A percentile compares a stretch with the other conserved stretches of the same genome.
phyloP scores from a whole-genome alignment of 202 grass and related monocot genomes.

The Thinopyrum obtusiflorum region DNA sequence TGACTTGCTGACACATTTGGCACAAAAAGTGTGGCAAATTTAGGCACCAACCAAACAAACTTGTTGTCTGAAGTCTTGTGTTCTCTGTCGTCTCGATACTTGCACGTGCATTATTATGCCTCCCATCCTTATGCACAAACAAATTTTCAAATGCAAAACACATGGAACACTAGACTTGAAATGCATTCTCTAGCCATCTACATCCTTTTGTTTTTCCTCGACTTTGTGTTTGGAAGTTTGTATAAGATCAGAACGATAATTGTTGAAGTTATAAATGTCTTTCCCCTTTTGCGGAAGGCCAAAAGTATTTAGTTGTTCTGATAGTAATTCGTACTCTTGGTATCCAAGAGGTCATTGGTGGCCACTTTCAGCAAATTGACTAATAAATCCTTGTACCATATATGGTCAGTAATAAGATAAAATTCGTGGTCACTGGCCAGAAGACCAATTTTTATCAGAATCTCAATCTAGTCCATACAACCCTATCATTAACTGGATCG shows the following conservation, averaged over 20 bases:
- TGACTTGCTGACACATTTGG: too few species aligned
- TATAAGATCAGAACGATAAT: neutral
- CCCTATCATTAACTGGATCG: neutral
- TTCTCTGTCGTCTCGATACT: too few species aligned
- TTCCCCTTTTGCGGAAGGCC: neutral
- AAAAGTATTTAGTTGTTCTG: neutral
- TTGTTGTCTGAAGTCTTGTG: too few species aligned
- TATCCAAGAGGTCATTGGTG: neutral
- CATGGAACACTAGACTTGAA: too few species aligned
- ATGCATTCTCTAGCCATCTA: neutral
- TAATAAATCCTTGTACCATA: neutral
- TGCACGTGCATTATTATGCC: too few species aligned
- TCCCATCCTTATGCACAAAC: too few species aligned
- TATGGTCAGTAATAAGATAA: neutral
- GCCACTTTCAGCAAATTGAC: neutral
- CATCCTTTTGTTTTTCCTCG: neutral
- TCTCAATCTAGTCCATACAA: neutral
- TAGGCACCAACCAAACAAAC: too few species aligned
- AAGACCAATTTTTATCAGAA: neutral
- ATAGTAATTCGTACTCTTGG: neutral
- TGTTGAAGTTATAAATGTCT: neutral
- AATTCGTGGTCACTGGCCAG: too few species aligned
- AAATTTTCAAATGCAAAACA: too few species aligned
- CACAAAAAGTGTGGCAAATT: too few species aligned
- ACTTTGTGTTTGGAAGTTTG: neutral